These are phyloP conservation scores for Anthracocystis walkeri DNA, from an alignment of 1,284 basidiomycete species.

Conservation along the genomic window DNA sequence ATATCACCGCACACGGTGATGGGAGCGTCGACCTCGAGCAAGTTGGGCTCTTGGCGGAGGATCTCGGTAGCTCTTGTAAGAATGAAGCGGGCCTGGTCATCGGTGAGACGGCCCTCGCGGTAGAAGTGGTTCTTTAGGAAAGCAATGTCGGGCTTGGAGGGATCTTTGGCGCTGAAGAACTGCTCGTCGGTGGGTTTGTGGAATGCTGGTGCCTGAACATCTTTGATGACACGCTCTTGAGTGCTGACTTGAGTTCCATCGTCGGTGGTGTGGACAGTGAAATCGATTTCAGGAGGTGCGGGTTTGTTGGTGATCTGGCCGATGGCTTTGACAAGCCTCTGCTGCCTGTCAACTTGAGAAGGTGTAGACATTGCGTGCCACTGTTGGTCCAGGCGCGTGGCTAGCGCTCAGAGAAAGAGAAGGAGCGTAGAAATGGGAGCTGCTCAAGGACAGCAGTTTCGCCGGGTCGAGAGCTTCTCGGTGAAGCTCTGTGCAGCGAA, in stretches of 20 bases:
- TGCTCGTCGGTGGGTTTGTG: constrained; percentile 89
- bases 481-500: background rate
- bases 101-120: constrained; percentile 86
- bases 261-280: constrained; percentile 70
- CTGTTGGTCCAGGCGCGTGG: constrained; percentile 1
- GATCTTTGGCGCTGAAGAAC: constrained; percentile 73
- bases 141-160: constrained; percentile 77
- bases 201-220: constrained; percentile 78
- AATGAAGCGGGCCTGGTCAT: constrained; percentile 90
- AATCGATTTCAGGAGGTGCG: constrained; percentile 69
- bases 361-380: constrained; percentile 23
- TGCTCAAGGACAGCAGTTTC: background rate
- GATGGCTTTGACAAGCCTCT: constrained; percentile 61
- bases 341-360: constrained; percentile 36
- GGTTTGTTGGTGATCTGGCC: constrained; percentile 64
- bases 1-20: constrained; percentile 76
- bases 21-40: constrained; percentile 91
- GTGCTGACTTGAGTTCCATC: constrained; percentile 71
- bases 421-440: background rate
- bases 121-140: constrained; percentile 99
- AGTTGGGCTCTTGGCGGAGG: constrained; percentile 83
- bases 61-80: constrained; percentile 80
- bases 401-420: background rate
- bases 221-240: constrained; percentile 71
- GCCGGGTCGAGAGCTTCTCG: background rate